These are phyloP conservation scores for Helicostylum pulchrum DNA, from an alignment of 192 early-diverging fungal species.

Conservation along the genomic window DNA sequence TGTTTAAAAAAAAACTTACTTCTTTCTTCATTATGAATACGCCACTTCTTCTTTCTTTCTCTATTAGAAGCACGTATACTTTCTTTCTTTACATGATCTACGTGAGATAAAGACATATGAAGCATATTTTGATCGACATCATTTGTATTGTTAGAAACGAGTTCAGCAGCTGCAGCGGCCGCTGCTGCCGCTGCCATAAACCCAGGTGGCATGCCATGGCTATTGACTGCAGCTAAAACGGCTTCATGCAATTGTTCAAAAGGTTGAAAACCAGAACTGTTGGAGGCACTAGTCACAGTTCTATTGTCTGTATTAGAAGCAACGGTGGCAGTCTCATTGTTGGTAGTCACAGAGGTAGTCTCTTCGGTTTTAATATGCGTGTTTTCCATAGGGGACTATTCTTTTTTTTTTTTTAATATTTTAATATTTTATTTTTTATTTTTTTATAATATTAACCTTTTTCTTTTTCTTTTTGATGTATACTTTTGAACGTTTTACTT, in stretches of 20 bases:
- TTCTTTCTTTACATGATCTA: constrained; percentile 24
- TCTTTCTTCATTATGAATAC: constrained; percentile 52
- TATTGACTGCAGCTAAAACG: constrained; percentile 30
- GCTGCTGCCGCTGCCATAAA: constrained; percentile 22
- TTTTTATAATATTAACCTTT: background rate
- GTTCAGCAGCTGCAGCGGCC: background rate
- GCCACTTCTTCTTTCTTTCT: constrained; percentile 56
- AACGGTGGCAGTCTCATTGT: constrained; percentile 15
- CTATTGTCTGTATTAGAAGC: background rate
- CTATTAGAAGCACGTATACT: constrained; percentile 43
- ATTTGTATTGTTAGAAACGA: background rate
- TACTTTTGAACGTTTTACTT: no score
- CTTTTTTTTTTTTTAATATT: background rate
- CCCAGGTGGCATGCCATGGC: constrained; percentile 15
- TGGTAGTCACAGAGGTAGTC: constrained; percentile 8
- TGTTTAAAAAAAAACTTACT: constrained; percentile 32
- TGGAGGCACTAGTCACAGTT: constrained; percentile 26
- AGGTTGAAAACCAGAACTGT: constrained; percentile 16
- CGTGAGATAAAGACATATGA: background rate
- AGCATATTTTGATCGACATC: background rate
- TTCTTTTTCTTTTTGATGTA: no score
- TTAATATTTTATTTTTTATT: background rate
- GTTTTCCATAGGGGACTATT: constrained; percentile 8
- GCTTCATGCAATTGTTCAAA: constrained; percentile 33
- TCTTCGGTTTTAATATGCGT: constrained; percentile 19